Conservation (phyloP, 345 rosid genomes). For the Hypericum perforatum region DNA sequence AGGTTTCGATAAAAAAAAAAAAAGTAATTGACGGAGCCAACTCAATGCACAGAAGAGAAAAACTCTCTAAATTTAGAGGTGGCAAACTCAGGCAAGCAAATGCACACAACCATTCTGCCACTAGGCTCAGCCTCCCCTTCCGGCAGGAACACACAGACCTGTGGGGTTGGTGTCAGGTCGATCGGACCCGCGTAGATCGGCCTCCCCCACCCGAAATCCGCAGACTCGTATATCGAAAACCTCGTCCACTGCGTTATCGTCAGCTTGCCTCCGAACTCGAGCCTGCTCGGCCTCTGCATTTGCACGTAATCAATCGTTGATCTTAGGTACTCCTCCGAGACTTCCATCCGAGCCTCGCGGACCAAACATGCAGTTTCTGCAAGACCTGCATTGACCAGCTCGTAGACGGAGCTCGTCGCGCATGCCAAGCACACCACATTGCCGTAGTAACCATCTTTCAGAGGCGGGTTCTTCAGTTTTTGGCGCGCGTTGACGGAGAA, state of each 20-base stretch:
- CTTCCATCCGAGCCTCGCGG: constrained; percentile 45
- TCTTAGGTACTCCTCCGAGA: constrained; percentile 67
- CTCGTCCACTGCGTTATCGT: constrained; percentile 92
- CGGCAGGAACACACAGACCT: constrained; percentile 77
- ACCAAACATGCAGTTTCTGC: constrained; percentile 44
- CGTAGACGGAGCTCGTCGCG: constrained; percentile 46
- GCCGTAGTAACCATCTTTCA: constrained; percentile 69
- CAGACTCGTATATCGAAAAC: constrained; percentile 63
- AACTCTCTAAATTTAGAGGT: constrained; percentile 35
- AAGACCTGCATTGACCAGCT: constrained; percentile 40
- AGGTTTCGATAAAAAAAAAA: no score
- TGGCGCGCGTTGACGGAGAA: constrained; percentile 74
- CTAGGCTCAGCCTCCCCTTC: constrained; percentile 42
- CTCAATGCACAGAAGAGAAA: constrained; percentile 26
- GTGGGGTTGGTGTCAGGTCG: constrained; percentile 87
- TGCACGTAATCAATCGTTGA: constrained; percentile 66
- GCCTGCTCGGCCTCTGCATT: constrained; percentile 52
- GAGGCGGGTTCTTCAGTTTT: constrained; percentile 45
- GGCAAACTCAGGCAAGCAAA: constrained; percentile 73
- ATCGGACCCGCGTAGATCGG: constrained; percentile 76
- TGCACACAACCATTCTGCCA: constrained; percentile 58
- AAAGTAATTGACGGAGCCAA: no score
- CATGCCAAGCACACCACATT: constrained; percentile 79
- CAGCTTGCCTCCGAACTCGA: constrained; percentile 83
- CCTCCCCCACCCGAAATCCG: constrained; percentile 90